Evolutionary conservation across 116 monocot species (phyloP).

Genomic region (Trichopus zeylanicus): DNA sequence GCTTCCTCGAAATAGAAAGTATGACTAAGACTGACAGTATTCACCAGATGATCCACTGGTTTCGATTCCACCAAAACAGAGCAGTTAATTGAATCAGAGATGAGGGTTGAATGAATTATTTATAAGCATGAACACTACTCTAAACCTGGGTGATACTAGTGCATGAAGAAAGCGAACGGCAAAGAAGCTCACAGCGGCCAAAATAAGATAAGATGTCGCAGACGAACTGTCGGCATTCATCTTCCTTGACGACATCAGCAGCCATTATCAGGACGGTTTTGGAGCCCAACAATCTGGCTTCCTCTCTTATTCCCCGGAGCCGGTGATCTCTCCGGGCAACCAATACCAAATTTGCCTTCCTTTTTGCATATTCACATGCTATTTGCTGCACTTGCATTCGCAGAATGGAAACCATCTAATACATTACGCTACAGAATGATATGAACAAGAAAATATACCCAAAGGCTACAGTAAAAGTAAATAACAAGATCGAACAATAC

Average conservation of each 20-base stretch:
- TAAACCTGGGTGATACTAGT: too few species aligned
- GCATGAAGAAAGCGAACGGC: not conserved
- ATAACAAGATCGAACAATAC: too few species aligned
- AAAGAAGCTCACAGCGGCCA: conserved; percentile 41
- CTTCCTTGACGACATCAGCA: conserved; percentile 84
- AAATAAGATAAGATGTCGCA: conserved; percentile 56
- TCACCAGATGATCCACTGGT: conserved; percentile 85
- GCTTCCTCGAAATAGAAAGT: conserved; percentile 75
- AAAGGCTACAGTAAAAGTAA: too few species aligned
- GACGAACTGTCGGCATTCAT: conserved; percentile 69
- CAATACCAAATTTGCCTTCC: conserved; percentile 56
- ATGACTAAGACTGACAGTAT: conserved; percentile 66
- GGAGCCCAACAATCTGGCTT: conserved; percentile 48
- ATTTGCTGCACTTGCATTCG: conserved; percentile 43
- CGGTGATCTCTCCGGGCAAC: conserved; percentile 65
- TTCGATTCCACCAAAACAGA: not conserved
- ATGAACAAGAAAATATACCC: too few species aligned
- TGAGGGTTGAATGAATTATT: not conserved
- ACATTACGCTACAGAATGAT: too few species aligned
- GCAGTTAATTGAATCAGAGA: not conserved
- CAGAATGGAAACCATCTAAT: too few species aligned
- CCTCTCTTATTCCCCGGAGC: conserved; percentile 65
- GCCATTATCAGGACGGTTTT: conserved; percentile 58
- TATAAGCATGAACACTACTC: not conserved
- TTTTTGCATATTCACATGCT: conserved; percentile 68